phyloP scores from a whole-genome alignment of 192 early-diverging fungal species.

The Obelidium mucronatum region DNA sequence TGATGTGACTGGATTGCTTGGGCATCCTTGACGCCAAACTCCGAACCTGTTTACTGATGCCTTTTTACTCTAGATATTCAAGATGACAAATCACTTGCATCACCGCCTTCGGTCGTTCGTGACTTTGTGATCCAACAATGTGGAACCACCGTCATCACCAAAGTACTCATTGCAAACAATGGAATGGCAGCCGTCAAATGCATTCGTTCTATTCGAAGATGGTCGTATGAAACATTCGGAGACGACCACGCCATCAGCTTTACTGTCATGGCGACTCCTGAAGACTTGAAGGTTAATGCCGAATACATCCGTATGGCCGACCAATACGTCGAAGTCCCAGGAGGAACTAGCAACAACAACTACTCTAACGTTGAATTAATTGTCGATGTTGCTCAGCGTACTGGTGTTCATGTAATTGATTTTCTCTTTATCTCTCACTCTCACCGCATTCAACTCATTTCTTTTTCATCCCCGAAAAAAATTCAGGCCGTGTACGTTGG shows the following conservation, averaged over 20 bases:
- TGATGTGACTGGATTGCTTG: too few species aligned
- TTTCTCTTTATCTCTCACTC: conserved; percentile 2
- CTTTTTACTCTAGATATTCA: too few species aligned
- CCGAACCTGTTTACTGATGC: too few species aligned
- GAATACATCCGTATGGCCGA: conserved; percentile 99
- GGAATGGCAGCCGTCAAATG: conserved; percentile 99
- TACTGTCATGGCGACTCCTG: conserved; percentile 97
- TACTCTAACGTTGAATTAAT: conserved; percentile 99
- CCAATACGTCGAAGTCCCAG: conserved; percentile 97
- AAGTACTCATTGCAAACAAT: conserved; percentile 98
- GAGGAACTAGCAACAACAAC: conserved; percentile 98
- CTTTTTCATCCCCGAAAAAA: neutral
- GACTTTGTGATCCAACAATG: conserved; percentile 47
- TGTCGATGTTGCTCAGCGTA: conserved; percentile 97
- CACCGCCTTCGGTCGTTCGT: conserved; percentile 43
- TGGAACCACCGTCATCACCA: conserved; percentile 75
- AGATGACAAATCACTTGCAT: too few species aligned
- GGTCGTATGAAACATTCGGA: conserved; percentile 98
- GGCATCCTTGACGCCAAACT: too few species aligned
- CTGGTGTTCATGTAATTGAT: conserved; percentile 73
- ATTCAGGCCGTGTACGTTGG: conserved; percentile 93
- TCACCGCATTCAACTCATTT: neutral
- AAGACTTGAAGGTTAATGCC: conserved; percentile 96
- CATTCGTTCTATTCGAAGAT: conserved; percentile 96
- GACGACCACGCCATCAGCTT: conserved; percentile 95